Conservation (phyloP, 163 green algal genomes). For the Chloromonas sp. region DNA sequence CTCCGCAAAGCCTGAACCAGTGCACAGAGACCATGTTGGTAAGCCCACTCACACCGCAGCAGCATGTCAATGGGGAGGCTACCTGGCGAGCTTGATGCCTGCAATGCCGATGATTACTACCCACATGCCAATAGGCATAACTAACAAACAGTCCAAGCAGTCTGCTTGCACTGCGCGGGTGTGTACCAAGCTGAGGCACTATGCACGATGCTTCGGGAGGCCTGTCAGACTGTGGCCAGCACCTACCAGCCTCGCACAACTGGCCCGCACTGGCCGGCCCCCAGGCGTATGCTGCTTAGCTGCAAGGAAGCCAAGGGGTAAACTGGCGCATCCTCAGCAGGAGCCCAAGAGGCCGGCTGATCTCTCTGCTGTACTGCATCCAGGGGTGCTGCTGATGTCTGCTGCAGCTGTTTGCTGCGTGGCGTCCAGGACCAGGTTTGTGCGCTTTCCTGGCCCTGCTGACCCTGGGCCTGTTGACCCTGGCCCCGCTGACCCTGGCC, state of each 20-base stretch:
- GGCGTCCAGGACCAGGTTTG: background rate
- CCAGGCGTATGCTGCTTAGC: background rate
- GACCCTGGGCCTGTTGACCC: background rate
- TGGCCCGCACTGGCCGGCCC: background rate
- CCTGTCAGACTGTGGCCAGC: background rate
- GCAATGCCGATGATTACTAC: background rate
- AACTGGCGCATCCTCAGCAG: background rate
- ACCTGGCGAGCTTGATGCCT: background rate
- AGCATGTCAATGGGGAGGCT: background rate
- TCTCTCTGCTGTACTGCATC: background rate
- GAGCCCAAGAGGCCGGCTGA: background rate
- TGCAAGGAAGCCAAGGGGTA: slow-evolving; percentile 1
- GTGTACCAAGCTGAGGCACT: background rate
- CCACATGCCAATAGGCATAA: background rate
- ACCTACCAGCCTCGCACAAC: background rate
- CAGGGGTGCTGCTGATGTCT: background rate
- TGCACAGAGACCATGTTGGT: background rate
- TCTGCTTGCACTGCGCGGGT: background rate
- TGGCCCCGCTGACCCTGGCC: too few species aligned
- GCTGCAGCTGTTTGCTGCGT: background rate
- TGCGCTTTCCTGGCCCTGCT: background rate
- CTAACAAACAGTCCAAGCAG: background rate
- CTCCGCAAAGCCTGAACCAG: background rate
- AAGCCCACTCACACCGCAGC: background rate
- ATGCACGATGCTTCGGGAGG: background rate